Evolutionary conservation across 257 asterid genomes (phyloP).

Genomic region (Gentiana straminea): DNA sequence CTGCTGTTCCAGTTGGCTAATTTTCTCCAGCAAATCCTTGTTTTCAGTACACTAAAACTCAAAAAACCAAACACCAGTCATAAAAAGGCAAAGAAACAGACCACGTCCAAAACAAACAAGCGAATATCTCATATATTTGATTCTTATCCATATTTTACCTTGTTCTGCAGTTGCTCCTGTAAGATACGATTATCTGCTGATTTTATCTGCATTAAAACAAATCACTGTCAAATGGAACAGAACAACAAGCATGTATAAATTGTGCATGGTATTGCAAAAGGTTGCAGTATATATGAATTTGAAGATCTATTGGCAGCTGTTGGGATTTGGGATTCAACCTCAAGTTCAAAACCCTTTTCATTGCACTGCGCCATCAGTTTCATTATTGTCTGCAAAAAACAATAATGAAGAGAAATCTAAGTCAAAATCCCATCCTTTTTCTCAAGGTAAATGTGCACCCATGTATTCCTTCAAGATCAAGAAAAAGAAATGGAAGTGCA

Average conservation of each 20-base stretch:
- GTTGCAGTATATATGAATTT: too few relatives aligned
- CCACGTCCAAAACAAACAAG: slow-evolving; percentile 4
- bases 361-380: slow-evolving; percentile 78
- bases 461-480: background rate
- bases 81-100: background rate
- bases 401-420: background rate
- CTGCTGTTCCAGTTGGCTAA: slow-evolving; percentile 56
- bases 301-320: too few relatives aligned
- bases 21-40: slow-evolving; percentile 57
- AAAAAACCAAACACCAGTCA: slow-evolving; percentile 14
- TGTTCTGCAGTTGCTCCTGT: slow-evolving; percentile 85
- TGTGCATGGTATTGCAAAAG: too few relatives aligned
- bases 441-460: background rate
- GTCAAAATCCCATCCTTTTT: background rate
- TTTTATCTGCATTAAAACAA: slow-evolving; percentile 54
- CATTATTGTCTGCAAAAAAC: slow-evolving; percentile 49
- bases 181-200: slow-evolving; percentile 91
- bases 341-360: slow-evolving; percentile 87
- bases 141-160: slow-evolving; percentile 29
- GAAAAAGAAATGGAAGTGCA: background rate
- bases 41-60: slow-evolving; percentile 59
- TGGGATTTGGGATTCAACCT: slow-evolving; percentile 35
- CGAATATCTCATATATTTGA: background rate
- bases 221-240: background rate
- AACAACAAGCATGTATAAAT: too few relatives aligned